A percentile compares a stretch with the other conserved stretches of the same genome.
These are phyloP conservation scores for Herpetospermum pedunculosum DNA, from an alignment of 306 rosid genomes.

Conservation along the genomic window DNA sequence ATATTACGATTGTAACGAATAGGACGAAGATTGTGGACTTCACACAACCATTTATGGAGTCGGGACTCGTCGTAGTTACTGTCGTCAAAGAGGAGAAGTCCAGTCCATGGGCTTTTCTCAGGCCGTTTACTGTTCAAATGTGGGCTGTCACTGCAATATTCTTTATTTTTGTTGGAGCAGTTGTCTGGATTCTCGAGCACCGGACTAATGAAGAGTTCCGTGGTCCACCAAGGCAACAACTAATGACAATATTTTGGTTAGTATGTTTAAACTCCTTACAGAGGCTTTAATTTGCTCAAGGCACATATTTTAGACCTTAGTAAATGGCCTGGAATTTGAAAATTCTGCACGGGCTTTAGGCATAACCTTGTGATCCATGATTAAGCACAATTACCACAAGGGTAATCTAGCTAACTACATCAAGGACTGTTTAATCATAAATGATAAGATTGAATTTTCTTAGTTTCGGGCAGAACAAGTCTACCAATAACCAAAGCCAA, in stretches of 20 bases:
- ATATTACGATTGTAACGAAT: slow-evolving; percentile 65
- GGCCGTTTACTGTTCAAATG: slow-evolving; percentile 60
- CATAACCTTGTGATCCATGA: background rate
- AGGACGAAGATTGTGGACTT: slow-evolving; percentile 75
- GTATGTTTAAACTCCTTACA: slow-evolving; percentile 17
- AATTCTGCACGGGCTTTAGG: background rate
- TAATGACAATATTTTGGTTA: slow-evolving; percentile 70
- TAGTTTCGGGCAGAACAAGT: background rate
- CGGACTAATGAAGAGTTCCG: slow-evolving; percentile 67
- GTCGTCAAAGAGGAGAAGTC: slow-evolving; percentile 46
- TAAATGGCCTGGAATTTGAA: background rate
- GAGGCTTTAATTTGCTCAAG: background rate
- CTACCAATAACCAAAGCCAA: background rate
- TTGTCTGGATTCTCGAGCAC: slow-evolving; percentile 95
- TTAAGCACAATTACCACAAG: background rate
- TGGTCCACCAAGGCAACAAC: slow-evolving; percentile 68
- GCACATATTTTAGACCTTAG: background rate
- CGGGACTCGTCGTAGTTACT: slow-evolving; percentile 73
- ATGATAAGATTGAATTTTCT: background rate
- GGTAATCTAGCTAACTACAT: background rate
- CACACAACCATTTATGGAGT: slow-evolving; percentile 70
- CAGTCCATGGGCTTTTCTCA: slow-evolving; percentile 74
- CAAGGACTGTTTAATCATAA: background rate
- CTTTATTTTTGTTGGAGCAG: slow-evolving; percentile 67
- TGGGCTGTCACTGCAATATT: slow-evolving; percentile 62